Conservation (phyloP, 257 asterid species). For the Gentiana straminea region DNA sequence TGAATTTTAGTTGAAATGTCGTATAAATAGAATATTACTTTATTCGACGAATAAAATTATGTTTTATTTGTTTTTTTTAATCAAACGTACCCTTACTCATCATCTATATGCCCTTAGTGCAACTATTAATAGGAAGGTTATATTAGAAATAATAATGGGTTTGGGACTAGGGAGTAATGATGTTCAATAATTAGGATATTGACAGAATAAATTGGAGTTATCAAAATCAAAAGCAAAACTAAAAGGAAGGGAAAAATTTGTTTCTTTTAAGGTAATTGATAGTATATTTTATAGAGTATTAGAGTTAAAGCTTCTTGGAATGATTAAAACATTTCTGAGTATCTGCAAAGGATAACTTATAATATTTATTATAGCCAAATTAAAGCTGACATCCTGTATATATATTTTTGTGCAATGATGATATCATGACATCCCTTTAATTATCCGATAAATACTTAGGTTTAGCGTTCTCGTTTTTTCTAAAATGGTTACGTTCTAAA, state of each 20-base stretch:
- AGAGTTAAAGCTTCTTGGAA: constrained; percentile 17
- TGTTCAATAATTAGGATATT: constrained; percentile 18
- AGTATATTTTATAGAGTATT: no score
- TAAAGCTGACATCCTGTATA: neutral
- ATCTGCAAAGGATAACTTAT: neutral
- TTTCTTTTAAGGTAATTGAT: constrained; percentile 1
- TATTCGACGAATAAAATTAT: no score
- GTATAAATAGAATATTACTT: no score
- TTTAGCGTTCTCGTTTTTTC: no score
- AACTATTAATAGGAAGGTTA: no score
- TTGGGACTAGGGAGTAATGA: neutral
- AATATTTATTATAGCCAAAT: neutral
- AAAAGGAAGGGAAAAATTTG: neutral
- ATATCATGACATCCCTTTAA: neutral
- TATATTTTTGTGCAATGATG: neutral
- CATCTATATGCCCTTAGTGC: no score
- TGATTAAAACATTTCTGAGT: constrained; percentile 14
- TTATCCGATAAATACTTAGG: neutral
- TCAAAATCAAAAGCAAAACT: constrained; percentile 10
- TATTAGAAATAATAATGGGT: neutral
- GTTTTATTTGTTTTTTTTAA: no score
- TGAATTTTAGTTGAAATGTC: no score
- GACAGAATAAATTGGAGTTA: constrained; percentile 26
- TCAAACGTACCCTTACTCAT: no score
- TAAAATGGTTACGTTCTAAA: no score